phyloP scores from a whole-genome alignment of 2,329 filamentous ascomycete genomes.

The Bipolaris zeicola region DNA sequence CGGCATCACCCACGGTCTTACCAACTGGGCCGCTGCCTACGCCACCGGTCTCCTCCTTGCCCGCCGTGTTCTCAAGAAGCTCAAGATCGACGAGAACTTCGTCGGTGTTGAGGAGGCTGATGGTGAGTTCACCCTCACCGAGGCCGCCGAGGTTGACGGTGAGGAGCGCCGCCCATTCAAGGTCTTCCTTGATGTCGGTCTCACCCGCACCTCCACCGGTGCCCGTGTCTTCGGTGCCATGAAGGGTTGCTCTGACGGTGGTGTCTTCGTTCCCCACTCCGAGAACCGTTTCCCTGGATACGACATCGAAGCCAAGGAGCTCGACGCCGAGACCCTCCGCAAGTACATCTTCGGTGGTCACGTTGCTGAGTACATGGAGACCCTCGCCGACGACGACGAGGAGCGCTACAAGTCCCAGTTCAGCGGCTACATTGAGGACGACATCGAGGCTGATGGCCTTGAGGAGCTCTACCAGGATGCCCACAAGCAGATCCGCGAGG shows the following conservation, averaged over 20 bases:
- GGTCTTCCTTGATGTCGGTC: slow-evolving; percentile 97
- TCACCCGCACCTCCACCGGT: slow-evolving; percentile 95
- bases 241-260: slow-evolving; percentile 99
- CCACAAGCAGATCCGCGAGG: slow-evolving; percentile 95
- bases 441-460: slow-evolving; percentile 92
- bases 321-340: slow-evolving; percentile 94
- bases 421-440: slow-evolving; percentile 95
- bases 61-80: slow-evolving; percentile 96
- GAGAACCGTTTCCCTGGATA: slow-evolving; percentile 99
- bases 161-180: slow-evolving; percentile 97
- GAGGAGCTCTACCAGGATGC: slow-evolving; percentile 97
- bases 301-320: slow-evolving; percentile 97
- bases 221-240: slow-evolving; percentile 98
- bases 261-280: slow-evolving; percentile 95
- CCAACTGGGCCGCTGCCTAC: slow-evolving; percentile 99
- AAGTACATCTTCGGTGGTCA: slow-evolving; percentile 99
- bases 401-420: slow-evolving; percentile 99
- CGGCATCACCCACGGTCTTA: slow-evolving; percentile 96
- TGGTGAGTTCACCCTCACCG: slow-evolving; percentile 94
- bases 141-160: slow-evolving; percentile 90
- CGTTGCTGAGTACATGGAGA: slow-evolving; percentile 99
- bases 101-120: slow-evolving; percentile 94
- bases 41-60: slow-evolving; percentile 95
- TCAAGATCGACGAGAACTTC: slow-evolving; percentile 92
- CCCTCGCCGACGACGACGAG: slow-evolving; percentile 98